Percentiles rank a stretch among this genome's conserved stretches.
phyloP scores from a whole-genome alignment of 805 yeast species.

The Schwanniomyces vanrijiae region DNA sequence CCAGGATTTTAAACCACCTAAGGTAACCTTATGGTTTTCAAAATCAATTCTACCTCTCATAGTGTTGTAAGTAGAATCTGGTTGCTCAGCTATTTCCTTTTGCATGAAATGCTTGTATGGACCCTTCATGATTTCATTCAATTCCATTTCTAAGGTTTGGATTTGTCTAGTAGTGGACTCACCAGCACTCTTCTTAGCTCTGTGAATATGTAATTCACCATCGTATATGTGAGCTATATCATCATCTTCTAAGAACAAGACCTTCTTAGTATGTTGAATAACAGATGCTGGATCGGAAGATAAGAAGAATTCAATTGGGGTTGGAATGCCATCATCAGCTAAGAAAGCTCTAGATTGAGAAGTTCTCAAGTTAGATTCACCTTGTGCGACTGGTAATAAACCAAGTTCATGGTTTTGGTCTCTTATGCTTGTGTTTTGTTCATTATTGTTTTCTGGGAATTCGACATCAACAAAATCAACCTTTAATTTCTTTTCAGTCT shows the following conservation, averaged over 20 bases:
- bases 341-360: slow-evolving; percentile 96
- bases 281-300: slow-evolving; percentile 98
- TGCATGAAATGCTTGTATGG: slow-evolving; percentile 96
- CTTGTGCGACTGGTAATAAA: slow-evolving; percentile 52
- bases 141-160: slow-evolving; percentile 94
- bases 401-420: slow-evolving; percentile 24
- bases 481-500: slow-evolving; percentile 90
- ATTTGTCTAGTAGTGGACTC: slow-evolving; percentile 94
- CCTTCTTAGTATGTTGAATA: slow-evolving; percentile 95
- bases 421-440: slow-evolving; percentile 14
- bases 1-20: slow-evolving; percentile 89
- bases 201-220: slow-evolving; percentile 97
- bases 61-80: slow-evolving; percentile 96
- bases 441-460: slow-evolving; percentile 67
- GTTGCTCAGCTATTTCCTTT: slow-evolving; percentile 98
- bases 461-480: slow-evolving; percentile 98
- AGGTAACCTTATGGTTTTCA: slow-evolving; percentile 67
- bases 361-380: slow-evolving; percentile 66
- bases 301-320: slow-evolving; percentile 92
- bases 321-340: slow-evolving; percentile 88
- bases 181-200: slow-evolving; percentile 80
- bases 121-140: slow-evolving; percentile 98
- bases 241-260: slow-evolving; percentile 93
- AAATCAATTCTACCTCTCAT: slow-evolving; percentile 99
- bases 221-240: slow-evolving; percentile 98